A percentile compares a stretch with the other conserved stretches of the same genome.
Conservation (phyloP, 352 stramenopile species). For the Globisporangium lucens region DNA sequence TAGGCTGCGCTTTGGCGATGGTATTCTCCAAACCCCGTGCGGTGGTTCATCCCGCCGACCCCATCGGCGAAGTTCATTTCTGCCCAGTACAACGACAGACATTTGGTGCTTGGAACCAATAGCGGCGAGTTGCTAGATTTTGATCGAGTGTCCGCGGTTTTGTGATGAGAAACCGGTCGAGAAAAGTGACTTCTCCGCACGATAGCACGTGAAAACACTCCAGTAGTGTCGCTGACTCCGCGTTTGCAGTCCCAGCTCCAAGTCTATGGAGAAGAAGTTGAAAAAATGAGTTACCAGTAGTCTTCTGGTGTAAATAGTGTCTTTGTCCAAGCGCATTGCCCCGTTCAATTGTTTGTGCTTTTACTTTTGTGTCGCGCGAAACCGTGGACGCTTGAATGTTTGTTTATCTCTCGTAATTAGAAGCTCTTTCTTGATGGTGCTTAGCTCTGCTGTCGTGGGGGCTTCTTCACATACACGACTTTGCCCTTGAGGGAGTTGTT, state of each 20-base stretch:
- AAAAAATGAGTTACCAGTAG: slow-evolving; percentile 5
- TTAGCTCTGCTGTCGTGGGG: slow-evolving; percentile 15
- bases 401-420: not conserved
- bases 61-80: slow-evolving; percentile 59
- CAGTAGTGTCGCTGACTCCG: not conserved
- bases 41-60: slow-evolving; percentile 61
- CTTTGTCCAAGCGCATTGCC: not conserved
- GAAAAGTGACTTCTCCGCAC: slow-evolving; percentile 1
- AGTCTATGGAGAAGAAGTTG: slow-evolving; percentile 5
- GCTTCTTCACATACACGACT: slow-evolving; percentile 62
- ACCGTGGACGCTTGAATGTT: not conserved
- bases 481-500: slow-evolving; percentile 53
- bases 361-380: not conserved
- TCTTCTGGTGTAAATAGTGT: slow-evolving; percentile 8
- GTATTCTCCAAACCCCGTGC: slow-evolving; percentile 76
- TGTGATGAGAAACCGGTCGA: slow-evolving; percentile 21
- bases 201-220: not conserved
- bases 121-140: slow-evolving; percentile 75
- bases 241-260: not conserved
- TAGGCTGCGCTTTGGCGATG: slow-evolving; percentile 82
- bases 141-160: slow-evolving; percentile 59
- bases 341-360: not conserved
- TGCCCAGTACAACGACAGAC: slow-evolving; percentile 65
- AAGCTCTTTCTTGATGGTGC: not conserved
- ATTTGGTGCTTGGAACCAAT: slow-evolving; percentile 78